Evolutionary conservation across 495 filamentous ascomycete species (phyloP), one percentile per base, ranked within the genome.

Genomic region (Thozetella sp.): DNA sequence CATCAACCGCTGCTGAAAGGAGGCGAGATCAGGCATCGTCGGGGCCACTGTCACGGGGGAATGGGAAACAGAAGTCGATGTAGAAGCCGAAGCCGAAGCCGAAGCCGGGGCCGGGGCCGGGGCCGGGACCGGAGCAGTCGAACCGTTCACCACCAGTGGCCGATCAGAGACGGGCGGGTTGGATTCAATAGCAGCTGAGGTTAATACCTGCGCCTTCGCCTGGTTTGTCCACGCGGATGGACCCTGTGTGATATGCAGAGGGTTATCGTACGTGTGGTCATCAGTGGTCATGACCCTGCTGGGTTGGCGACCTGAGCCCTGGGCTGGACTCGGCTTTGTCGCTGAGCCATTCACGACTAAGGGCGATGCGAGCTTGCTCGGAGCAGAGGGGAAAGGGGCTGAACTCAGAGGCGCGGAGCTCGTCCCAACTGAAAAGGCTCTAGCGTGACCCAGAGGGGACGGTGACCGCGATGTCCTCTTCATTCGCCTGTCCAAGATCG

Each of bases 381-480:
- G 64, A 3, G 63, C 25, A n/a, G 71, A 65, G 3, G 67, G 27
- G 25, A 76, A 73, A 0, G 76, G 67, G 2, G 66, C 65, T 10
- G 76, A 68, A 22, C 57, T 53, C 22, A 76, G 62, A 51, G 72
- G 76, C 15, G 71, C 64, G 12, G 79, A 75, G 51, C 67, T 72
- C 48, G 72, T 65, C 19, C 81, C 77, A 2, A 70, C 66, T 2
- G 81, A 78, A 40, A 75, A 72, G 22, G 72, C 75, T 53, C 79
- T 72, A 40, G 72, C 68, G 63, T 82, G 80, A 4, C 75, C 76
- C 30, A 78, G 67, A 2, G 83, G 83, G 0, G 83, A 86, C 9
- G 83, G 80, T n/a, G 83, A 84, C 22, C 81, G 73, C 20, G 83
- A 84, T 13, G 74, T 77, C 27, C 80, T 70, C 66, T 74, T 78